Conservation (phyloP, 2,329 filamentous ascomycete species). For the Sporothrix phasma region DNA sequence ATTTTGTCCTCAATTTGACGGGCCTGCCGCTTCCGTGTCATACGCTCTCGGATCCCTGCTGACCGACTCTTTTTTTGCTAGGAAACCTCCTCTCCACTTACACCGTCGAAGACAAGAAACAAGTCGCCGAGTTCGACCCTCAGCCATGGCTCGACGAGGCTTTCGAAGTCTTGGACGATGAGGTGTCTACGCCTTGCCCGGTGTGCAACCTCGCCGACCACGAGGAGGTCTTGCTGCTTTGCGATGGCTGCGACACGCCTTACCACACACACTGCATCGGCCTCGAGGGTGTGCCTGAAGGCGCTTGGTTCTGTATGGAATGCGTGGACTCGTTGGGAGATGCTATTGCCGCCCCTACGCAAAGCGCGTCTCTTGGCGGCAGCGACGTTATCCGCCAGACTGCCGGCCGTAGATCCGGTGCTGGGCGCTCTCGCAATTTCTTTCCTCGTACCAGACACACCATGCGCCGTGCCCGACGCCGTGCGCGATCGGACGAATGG, state of each 20-base stretch:
- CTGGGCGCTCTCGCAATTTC: constrained; percentile 25
- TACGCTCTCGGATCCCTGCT: neutral
- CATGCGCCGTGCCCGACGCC: constrained; percentile 45
- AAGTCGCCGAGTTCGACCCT: constrained; percentile 83
- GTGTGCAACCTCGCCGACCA: constrained; percentile 74
- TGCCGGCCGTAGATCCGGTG: neutral
- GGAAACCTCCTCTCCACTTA: constrained; percentile 49
- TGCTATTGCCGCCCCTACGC: constrained; percentile 28
- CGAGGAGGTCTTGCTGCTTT: constrained; percentile 77
- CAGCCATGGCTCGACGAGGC: constrained; percentile 62
- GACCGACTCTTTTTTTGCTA: constrained; percentile 26
- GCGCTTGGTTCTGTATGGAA: constrained; percentile 84
- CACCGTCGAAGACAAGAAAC: constrained; percentile 69
- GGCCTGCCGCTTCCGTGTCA: neutral
- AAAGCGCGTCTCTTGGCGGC: constrained; percentile 21
- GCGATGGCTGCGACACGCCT: constrained; percentile 79
- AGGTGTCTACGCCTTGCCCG: constrained; percentile 64
- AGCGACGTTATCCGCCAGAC: neutral
- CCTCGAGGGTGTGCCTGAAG: constrained; percentile 63
- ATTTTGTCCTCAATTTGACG: neutral
- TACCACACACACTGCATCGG: constrained; percentile 92
- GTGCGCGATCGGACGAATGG: constrained; percentile 72
- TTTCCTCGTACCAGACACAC: constrained; percentile 48
- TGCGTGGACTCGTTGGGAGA: constrained; percentile 49
- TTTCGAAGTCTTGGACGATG: constrained; percentile 66